A percentile compares a stretch with the other conserved stretches of the same genome.
Evolutionary conservation across 2,329 filamentous ascomycete genomes (phyloP).

Genomic region (Chalaropsis ovoidea): DNA sequence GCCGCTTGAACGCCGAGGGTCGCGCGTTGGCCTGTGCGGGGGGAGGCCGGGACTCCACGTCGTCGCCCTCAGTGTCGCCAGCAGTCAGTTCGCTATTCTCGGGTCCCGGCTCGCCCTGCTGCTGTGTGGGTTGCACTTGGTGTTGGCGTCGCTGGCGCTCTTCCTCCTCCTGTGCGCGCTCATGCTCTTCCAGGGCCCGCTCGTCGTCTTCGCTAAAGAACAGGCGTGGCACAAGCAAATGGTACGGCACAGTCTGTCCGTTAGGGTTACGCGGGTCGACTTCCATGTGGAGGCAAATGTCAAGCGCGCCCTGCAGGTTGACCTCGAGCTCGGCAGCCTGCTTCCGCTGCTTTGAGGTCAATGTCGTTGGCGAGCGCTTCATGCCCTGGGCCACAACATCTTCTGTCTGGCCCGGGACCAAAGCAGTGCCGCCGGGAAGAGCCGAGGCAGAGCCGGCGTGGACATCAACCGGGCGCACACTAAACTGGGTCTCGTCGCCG

Average conservation of each 20-base stretch:
- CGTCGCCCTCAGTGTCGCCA: neutral
- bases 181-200: constrained; percentile 26
- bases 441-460: constrained; percentile 24
- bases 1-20: constrained; percentile 16
- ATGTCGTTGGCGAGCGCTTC: constrained; percentile 59
- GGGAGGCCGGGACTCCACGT: constrained; percentile 6
- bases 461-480: constrained; percentile 33
- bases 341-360: constrained; percentile 52
- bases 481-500: constrained; percentile 51
- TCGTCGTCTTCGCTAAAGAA: constrained; percentile 46
- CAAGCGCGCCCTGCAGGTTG: constrained; percentile 71
- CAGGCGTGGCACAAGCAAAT: constrained; percentile 72
- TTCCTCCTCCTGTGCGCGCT: constrained; percentile 22
- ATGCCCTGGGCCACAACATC: constrained; percentile 36
- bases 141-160: constrained; percentile 25
- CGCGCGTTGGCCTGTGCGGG: neutral
- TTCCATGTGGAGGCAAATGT: constrained; percentile 83
- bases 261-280: constrained; percentile 74
- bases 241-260: constrained; percentile 79
- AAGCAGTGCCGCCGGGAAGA: neutral
- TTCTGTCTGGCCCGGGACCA: neutral
- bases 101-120: neutral
- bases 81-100: neutral
- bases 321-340: constrained; percentile 47
- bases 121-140: constrained; percentile 25